Evolutionary conservation across 805 yeast species (phyloP), one percentile per base, ranked within the genome.

Genomic region (Pichia scutulata): DNA sequence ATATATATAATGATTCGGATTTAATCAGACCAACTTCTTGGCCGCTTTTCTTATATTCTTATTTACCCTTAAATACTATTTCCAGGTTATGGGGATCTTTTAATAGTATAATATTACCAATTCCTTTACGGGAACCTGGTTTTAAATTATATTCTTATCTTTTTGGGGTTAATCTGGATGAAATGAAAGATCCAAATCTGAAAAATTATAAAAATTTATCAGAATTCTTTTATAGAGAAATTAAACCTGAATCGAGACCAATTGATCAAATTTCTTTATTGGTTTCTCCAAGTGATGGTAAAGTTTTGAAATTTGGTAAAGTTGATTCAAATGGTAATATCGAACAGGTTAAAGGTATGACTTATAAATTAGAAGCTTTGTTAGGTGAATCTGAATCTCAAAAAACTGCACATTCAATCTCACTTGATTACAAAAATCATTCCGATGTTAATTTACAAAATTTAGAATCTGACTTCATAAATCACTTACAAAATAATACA

Each of bases 291-390:
- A 82, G 96, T 51, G 99, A 93, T 68, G 99, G 99, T 22, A 83
- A 78, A 56, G 84, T 93, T 18, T 71, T 93, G 52, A 90, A 88
- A 59, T 77, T 88, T 52, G 99, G 99, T 23, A 80, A 87, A 39
- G 72, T 74, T 47, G 56, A 57, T 24, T 81, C 80, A 48, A 77
- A 84, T 57, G 96, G 96, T 33, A 87, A 86, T 57, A 89, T 93
- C 53, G 98, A 93, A 66, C 98, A 92, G 67, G 98, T 93, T 40
- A 93, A 93, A 70, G 99, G 99, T 8, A 80, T 93, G 80, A 88
- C 95, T 1, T 93, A 93, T 66, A 83, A 95, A 2, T 76, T 93
- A 16, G 92, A 87, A 57, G 90, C 95, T 10, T 77, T 93, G 49
- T 74, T 93, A 43, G 99, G 99, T 4, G 74, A 78, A 45, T 53